phyloP scores from a whole-genome alignment of 768 basidiomycete genomes.

The Harrya chromipes region DNA sequence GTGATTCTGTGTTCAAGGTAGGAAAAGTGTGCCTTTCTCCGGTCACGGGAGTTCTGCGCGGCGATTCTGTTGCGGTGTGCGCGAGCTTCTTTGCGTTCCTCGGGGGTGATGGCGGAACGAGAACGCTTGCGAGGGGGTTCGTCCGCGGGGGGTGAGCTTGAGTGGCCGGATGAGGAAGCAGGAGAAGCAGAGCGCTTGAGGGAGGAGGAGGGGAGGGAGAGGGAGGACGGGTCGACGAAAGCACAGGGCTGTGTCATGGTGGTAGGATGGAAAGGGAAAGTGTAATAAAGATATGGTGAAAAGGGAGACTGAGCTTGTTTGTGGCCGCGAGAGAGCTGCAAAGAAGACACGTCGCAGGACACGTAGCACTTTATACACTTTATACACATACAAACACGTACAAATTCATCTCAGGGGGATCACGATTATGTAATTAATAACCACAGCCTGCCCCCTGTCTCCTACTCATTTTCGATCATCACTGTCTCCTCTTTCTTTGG shows the following conservation, averaged over 20 bases:
- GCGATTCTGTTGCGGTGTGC: conserved; percentile 92
- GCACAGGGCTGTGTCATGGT: conserved; percentile 26
- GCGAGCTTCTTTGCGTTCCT: conserved; percentile 83
- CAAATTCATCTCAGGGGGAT: conserved; percentile 6
- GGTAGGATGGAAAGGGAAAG: neutral
- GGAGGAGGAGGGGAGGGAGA: conserved; percentile 37
- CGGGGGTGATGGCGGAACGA: conserved; percentile 58
- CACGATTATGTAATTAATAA: no score
- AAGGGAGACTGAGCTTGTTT: conserved; percentile 10
- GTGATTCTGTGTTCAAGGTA: conserved; percentile 63
- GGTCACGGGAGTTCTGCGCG: conserved; percentile 89
- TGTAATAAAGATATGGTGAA: conserved; percentile 25
- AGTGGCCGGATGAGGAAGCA: conserved; percentile 15
- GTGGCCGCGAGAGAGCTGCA: conserved; percentile 21
- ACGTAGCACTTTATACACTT: conserved; percentile 30
- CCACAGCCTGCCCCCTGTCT: no score
- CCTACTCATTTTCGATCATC: no score
- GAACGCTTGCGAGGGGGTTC: conserved; percentile 72
- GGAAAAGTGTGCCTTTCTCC: conserved; percentile 79
- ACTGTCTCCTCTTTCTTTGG: no score
- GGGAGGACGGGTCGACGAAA: conserved; percentile 38
- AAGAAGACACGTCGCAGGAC: conserved; percentile 26
- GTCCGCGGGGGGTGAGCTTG: conserved; percentile 13
- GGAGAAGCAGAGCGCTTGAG: conserved; percentile 30
- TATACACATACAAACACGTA: conserved; percentile 25